Percentiles rank a stretch among this genome's conserved stretches.
Conservation (phyloP, 768 basidiomycete genomes). For the Hygrocybe coccinea region DNA sequence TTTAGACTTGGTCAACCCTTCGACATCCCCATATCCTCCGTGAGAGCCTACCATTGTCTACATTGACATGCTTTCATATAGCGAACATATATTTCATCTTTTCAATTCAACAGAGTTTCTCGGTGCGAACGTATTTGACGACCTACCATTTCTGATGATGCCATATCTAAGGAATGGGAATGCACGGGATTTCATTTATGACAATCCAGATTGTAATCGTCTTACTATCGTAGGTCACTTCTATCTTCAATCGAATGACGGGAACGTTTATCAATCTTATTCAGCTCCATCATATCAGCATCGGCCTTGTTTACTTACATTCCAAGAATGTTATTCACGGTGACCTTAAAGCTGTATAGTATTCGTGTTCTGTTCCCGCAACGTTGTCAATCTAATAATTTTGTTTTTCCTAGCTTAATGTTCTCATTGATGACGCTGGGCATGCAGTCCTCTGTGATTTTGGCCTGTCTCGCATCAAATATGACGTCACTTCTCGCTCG, state of each 20-base stretch:
- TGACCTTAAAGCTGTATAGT: constrained; percentile 20
- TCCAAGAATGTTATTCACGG: constrained; percentile 25
- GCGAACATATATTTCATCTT: neutral
- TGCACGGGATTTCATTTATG: constrained; percentile 13
- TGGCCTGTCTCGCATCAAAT: constrained; percentile 3
- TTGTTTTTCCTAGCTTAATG: constrained; percentile 30
- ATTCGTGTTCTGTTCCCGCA: neutral
- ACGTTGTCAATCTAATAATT: neutral
- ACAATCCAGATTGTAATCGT: constrained; percentile 17
- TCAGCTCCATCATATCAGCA: constrained; percentile 14
- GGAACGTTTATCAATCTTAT: neutral
- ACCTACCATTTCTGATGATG: constrained; percentile 20
- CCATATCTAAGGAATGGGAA: constrained; percentile 23
- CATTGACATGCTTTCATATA: neutral
- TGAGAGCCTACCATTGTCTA: neutral
- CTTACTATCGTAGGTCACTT: constrained; percentile 16
- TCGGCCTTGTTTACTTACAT: constrained; percentile 26
- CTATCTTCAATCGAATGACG: neutral
- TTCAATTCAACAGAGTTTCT: constrained; percentile 6
- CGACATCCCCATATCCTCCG: constrained; percentile 14
- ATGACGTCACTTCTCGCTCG: neutral
- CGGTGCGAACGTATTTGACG: constrained; percentile 13
- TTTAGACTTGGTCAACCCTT: constrained; percentile 13
- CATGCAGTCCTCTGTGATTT: constrained; percentile 5
- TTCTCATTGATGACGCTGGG: constrained; percentile 13